These are phyloP conservation scores for Sphagnum contortum DNA, from an alignment of 225 moss, liverwort and hornwort species.

Conservation along the genomic window DNA sequence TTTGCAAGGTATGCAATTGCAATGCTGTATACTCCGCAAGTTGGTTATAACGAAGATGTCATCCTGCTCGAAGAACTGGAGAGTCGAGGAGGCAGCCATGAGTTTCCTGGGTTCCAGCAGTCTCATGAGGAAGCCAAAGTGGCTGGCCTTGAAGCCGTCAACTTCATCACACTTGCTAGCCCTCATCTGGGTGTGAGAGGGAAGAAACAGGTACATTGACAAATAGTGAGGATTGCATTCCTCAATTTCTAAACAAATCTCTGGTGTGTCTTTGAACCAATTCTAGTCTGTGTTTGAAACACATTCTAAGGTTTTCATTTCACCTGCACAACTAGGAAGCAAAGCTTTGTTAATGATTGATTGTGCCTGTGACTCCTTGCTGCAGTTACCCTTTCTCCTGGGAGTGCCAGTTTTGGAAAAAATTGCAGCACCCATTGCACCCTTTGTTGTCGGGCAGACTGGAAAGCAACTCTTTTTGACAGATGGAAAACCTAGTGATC, in stretches of 20 bases:
- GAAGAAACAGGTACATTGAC: slow-evolving; percentile 61
- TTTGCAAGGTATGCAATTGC: slow-evolving; percentile 76
- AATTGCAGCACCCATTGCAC: slow-evolving; percentile 62
- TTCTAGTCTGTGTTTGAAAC: no score
- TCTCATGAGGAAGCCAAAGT: slow-evolving; percentile 23
- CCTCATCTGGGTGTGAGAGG: slow-evolving; percentile 88
- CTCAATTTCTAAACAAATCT: not conserved
- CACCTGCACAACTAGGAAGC: no score
- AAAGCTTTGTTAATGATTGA: no score
- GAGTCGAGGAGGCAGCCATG: slow-evolving; percentile 5
- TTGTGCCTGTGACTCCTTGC: not conserved
- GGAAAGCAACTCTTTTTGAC: slow-evolving; percentile 81
- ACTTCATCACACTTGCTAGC: slow-evolving; percentile 74
- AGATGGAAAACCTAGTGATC: slow-evolving; percentile 65
- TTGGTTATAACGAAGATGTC: slow-evolving; percentile 4
- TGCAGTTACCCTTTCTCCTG: slow-evolving; percentile 82
- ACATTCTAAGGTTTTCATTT: no score
- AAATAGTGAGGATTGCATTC: not conserved
- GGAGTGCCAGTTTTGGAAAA: slow-evolving; percentile 79
- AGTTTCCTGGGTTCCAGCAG: not conserved
- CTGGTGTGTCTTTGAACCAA: not conserved
- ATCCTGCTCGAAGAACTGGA: slow-evolving; percentile 13
- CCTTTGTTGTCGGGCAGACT: slow-evolving; percentile 54
- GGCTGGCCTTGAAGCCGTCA: slow-evolving; percentile 66
- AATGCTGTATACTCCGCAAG: slow-evolving; percentile 28